A percentile compares a stretch with the other conserved stretches of the same genome.
Conservation (phyloP, 176 grass and related monocot genomes). For the Stipa capillata region DNA sequence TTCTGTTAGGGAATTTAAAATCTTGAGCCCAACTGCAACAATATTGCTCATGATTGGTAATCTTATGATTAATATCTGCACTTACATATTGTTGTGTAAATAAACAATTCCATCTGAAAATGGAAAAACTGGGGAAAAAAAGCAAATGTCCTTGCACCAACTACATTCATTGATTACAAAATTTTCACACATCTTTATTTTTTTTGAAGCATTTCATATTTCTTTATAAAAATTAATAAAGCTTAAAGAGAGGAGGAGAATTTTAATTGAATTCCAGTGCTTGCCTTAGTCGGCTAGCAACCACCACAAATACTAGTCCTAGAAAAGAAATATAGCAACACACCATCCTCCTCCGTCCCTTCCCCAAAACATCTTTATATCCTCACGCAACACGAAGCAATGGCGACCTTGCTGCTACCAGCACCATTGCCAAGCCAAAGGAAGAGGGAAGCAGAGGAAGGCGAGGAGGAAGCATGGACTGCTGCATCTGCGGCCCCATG, state of each 20-base stretch:
- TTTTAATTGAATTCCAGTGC: background rate
- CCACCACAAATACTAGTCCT: conserved; percentile 30
- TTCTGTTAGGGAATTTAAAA: background rate
- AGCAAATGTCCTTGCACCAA: conserved; percentile 13
- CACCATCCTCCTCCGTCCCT: conserved; percentile 9
- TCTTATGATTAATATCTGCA: background rate
- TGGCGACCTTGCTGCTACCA: background rate
- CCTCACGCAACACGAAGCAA: conserved; percentile 9
- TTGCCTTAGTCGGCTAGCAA: conserved; percentile 40
- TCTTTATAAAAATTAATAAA: background rate
- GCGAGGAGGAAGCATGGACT: conserved; percentile 46
- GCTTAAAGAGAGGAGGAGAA: background rate
- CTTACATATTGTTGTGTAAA: background rate
- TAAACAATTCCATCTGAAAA: background rate
- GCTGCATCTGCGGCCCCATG: conserved; percentile 88
- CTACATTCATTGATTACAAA: background rate
- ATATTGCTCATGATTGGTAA: background rate
- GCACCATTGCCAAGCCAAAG: background rate
- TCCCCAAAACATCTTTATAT: conserved; percentile 17
- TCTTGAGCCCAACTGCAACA: background rate
- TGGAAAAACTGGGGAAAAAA: too few species aligned
- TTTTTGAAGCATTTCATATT: background rate
- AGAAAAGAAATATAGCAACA: conserved; percentile 33
- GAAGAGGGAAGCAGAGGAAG: background rate
- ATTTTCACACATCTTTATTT: background rate